Conservation (phyloP, 2,329 filamentous ascomycete species). For the Venturia effusa region DNA sequence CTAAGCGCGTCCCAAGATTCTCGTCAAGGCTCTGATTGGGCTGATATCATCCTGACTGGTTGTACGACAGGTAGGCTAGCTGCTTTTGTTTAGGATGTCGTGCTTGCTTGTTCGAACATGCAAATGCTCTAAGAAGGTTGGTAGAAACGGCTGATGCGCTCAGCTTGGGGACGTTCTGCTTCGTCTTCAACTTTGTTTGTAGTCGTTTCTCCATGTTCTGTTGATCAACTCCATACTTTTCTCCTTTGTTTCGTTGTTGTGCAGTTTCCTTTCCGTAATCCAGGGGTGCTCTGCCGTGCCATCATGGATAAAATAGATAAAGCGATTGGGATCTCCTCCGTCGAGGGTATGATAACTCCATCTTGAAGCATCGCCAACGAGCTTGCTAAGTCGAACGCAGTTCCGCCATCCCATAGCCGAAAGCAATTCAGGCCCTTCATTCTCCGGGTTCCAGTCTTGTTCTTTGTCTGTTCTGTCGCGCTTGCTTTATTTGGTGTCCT, state of each 20-base stretch:
- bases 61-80: neutral
- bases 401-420: neutral
- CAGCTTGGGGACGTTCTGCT: neutral
- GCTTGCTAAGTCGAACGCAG: neutral
- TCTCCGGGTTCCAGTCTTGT: constrained; percentile 5
- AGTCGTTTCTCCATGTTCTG: neutral
- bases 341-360: neutral
- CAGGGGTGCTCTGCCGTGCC: neutral
- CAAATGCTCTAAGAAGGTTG: neutral
- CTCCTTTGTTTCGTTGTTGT: neutral
- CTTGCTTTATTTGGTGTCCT: neutral
- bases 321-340: neutral
- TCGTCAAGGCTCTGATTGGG: neutral
- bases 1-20: neutral
- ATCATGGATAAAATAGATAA: neutral
- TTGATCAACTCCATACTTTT: neutral
- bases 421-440: constrained; percentile 5
- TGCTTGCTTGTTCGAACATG: neutral
- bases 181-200: neutral
- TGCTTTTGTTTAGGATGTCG: neutral
- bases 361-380: neutral
- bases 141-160: neutral
- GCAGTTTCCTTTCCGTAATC: too few relatives aligned
- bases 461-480: constrained; percentile 4
- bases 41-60: neutral